These are phyloP conservation scores for Naganishia onofrii DNA, from an alignment of 768 basidiomycete species.

Conservation along the genomic window DNA sequence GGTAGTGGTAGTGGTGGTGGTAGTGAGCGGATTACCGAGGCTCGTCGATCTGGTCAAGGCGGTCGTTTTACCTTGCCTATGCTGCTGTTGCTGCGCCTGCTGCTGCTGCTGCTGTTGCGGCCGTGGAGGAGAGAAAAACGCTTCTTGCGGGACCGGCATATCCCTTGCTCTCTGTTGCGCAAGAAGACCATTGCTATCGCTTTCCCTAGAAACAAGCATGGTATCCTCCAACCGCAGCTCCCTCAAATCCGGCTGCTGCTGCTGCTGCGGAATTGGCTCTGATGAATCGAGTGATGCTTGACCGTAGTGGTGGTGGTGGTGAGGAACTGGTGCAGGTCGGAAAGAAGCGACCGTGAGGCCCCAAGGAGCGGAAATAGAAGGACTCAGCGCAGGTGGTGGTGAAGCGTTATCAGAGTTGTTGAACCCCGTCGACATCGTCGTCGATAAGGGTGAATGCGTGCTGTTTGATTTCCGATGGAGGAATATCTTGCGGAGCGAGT, in stretches of 20 bases:
- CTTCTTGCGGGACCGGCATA: constrained; percentile 1
- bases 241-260: constrained; percentile 1
- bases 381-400: not conserved
- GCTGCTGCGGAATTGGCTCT: too few relatives aligned
- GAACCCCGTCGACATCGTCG: too few relatives aligned
- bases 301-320: not conserved
- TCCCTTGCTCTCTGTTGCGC: constrained; percentile 19
- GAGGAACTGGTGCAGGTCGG: constrained; percentile 16
- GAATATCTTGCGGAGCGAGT: constrained; percentile 11
- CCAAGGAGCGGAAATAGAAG: constrained; percentile 23
- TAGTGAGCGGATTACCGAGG: not conserved
- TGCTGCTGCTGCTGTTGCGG: too few relatives aligned
- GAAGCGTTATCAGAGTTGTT: not conserved
- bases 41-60: not conserved
- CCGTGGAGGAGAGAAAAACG: too few relatives aligned
- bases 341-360: constrained; percentile 25
- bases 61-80: too few relatives aligned
- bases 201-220: constrained; percentile 3
- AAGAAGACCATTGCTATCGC: constrained; percentile 19
- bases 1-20: too few relatives aligned
- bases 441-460: too few relatives aligned
- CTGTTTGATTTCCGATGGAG: constrained; percentile 12
- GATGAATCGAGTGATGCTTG: too few relatives aligned
- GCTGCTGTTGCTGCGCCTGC: too few relatives aligned
- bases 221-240: constrained; percentile 14